Base-by-base conservation (phyloP, 495 filamentous ascomycete species). In the Penicillium ochrochloron region DNA sequence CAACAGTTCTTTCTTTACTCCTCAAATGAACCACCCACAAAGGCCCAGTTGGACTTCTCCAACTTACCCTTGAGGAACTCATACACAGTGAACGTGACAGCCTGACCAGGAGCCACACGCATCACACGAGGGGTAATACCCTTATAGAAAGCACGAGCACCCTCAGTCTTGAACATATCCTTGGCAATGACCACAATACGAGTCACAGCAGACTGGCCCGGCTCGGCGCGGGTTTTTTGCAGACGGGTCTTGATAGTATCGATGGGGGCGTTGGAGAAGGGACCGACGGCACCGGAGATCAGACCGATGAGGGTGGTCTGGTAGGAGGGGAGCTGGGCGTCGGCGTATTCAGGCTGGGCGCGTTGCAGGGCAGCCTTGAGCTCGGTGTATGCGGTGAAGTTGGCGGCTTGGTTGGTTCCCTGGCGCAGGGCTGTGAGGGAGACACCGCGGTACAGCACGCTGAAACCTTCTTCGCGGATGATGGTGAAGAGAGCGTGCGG, bases 161-260 rank as follows among this genome's bases (percentile, higher is more conserved):
- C 95, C 76, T 99, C 95, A 76, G 94, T 89, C 90, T 89, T 94
- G 81, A 96, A 97, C 95, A 99, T 98, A 66, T 97, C 92, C 60
- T 83, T 85, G 44, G 90, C 86, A 67, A 99, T 98, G 29, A 76
- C 72, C 59, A 84, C 81, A 60, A 99, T 96, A 57, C 95, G 83
- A 62, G 83, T 82, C 52, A 94, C 70, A 29, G 94, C 93, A 1
- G 86, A 89, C 68, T 94, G 89, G 15, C 95, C 96, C 23, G 87
- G 83, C 78, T 90, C 85, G 2, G 89, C 92, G 11, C 92, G 92
- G 61, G 87, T 96, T 78, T 91, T 94, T 80, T 99, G 95, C 71
- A 99, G 80, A 12, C 95, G 81, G 29, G 95, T 99, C 87, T 99
- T 99, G 81, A 99, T 98, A 46, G 95, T 99, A 75, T 99, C 95